Percentiles rank a stretch among this genome's conserved stretches.
Conservation (phyloP, 352 stramenopile genomes). For the Pseudoperonospora humuli region DNA sequence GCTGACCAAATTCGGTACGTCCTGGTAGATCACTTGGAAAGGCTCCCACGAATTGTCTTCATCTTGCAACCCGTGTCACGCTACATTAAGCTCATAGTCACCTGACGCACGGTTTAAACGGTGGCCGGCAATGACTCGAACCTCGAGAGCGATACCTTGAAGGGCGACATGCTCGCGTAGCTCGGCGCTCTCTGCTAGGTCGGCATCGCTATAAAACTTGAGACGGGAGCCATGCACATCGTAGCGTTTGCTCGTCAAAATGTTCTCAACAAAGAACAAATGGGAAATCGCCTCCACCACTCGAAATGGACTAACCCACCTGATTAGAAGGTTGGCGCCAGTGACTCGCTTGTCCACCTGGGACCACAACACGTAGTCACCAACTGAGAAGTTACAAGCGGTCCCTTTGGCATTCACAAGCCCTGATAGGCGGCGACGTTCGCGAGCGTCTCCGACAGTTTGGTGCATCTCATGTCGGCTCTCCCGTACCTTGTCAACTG, state of each 20-base stretch:
- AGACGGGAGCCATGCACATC: no score
- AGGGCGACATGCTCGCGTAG: not conserved
- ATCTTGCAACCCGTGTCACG: slow-evolving; percentile 4
- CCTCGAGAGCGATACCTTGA: not conserved
- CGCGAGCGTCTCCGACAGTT: no score
- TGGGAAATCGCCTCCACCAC: not conserved
- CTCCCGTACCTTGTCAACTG: no score
- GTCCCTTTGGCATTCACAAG: not conserved
- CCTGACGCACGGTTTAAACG: no score
- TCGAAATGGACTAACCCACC: slow-evolving; percentile 1
- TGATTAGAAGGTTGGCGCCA: not conserved
- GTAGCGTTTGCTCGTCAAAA: not conserved
- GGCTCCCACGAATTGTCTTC: slow-evolving; percentile 25
- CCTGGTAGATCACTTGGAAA: no score
- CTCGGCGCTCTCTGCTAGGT: not conserved
- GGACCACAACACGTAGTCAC: not conserved
- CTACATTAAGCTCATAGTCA: no score
- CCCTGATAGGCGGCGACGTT: not conserved
- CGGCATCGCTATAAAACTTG: not conserved
- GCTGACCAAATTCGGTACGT: no score
- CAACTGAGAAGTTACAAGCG: not conserved
- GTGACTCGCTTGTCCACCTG: not conserved
- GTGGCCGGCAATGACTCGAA: not conserved
- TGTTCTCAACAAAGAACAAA: not conserved
- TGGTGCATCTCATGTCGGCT: no score